Base-by-base conservation (phyloP, 305 asterid species). In the Petunia hybrid region DNA sequence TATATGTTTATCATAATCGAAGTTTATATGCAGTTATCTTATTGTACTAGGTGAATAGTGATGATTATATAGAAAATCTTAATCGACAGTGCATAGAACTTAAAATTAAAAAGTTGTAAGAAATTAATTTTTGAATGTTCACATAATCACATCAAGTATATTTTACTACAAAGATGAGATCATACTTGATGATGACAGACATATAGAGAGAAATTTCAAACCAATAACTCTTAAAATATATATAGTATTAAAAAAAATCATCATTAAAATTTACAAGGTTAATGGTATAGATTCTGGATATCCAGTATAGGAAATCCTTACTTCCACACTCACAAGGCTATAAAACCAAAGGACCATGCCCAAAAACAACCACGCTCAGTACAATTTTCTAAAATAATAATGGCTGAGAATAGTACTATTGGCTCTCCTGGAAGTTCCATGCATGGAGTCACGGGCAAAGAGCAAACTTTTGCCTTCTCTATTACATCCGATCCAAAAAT, bases 391-490 rank as follows among this genome's bases (percentile, higher is more conserved):
- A 42, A 40, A 74, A 62, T 8, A 12, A 9, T 55, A 38, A 62
- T 84, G 89, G 83, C 39, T 41, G 85, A 81, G 31, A 84, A 65
- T 51, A 85, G 73, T 69, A 76, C 83, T n/a, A 65, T 81, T 9
- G 9, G 40, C 4, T 76, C 80, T 39, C 68, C 80, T 0, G 92
- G 90, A 36, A 87, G 85, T 83, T 87, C 92, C 84, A 85, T 89
- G 92, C 90, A 89, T 41, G 90, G 92, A 46, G 88, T 89, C 2
- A 89, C 89, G 16, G 90, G 89, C 38, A 89, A 85, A 81, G 92
- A 89, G 16, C 89, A 89, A 36, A 79, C 64, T 8, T 87, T 87
- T 45, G 86, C 88, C 78, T 87, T 89, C 85, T 84, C 89, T 0
- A 82, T 81, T 0, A 83, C 84, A 8, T 55, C 51, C 0, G 87